Conservation (phyloP, 192 early-diverging fungal genomes). For the Coemansia sp. region DNA sequence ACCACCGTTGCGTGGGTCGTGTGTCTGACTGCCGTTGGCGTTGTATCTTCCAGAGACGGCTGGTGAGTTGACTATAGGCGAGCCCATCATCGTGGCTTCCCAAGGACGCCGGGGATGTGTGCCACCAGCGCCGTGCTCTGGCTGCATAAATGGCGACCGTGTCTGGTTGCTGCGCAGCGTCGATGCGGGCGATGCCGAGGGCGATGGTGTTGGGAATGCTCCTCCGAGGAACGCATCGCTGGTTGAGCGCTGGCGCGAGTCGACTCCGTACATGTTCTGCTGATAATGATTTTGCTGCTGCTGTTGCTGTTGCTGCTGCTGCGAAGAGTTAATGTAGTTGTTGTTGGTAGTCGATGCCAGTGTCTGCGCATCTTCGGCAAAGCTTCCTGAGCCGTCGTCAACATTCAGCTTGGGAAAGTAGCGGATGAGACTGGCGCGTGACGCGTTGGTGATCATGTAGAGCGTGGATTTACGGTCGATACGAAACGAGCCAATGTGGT, state of each 20-base stretch:
- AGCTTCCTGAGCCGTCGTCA: conserved; percentile 5
- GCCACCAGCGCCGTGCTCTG: conserved; percentile 1
- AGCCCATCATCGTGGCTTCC: conserved; percentile 31
- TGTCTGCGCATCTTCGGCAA: conserved; percentile 7
- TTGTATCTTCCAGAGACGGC: conserved; percentile 20
- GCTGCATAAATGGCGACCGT: conserved; percentile 30
- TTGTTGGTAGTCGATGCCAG: conserved; percentile 1
- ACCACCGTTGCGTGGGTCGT: conserved; percentile 19
- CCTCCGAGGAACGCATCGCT: conserved; percentile 28
- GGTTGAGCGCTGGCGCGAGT: conserved; percentile 24
- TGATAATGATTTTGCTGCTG: conserved; percentile 15
- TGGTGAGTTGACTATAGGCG: conserved; percentile 44
- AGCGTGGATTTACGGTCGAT: conserved; percentile 32
- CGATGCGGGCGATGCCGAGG: conserved; percentile 29
- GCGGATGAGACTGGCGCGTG: conserved; percentile 32
- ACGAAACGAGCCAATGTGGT: conserved; percentile 23
- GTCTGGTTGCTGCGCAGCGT: conserved; percentile 29
- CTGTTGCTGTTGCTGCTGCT: conserved; percentile 17
- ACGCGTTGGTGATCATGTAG: conserved; percentile 32
- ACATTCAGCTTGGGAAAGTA: conserved; percentile 36
- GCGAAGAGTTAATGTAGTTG: conserved; percentile 3
- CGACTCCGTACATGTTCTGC: background rate
- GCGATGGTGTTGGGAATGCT: conserved; percentile 20
- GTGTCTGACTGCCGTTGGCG: conserved; percentile 9
- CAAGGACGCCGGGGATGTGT: conserved; percentile 29